Evolutionary conservation across 2,329 filamentous ascomycete species (phyloP), one percentile per base, ranked within the genome.

Genomic region (Aspergillus puulaauensis): DNA sequence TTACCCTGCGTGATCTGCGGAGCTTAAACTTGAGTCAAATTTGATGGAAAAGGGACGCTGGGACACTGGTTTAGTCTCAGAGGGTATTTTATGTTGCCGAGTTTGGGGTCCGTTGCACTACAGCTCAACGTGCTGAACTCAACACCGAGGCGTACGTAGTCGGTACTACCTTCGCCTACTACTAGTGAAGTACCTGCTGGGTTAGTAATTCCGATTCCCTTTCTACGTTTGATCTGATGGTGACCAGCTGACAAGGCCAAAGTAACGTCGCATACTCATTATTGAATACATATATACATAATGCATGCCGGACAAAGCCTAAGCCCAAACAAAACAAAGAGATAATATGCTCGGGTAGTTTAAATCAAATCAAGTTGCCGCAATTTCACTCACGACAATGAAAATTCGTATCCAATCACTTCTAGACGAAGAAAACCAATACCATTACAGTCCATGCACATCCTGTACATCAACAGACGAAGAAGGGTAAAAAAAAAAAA

Each of bases 261-360:
- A 52, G 37, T 48, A 19, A 51, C 46, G 45, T 55, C 24, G 55
- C 59, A 57, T 56, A 62, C 62, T 65, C 64, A 63, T 66, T 66
- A 64, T 55, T 61, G 54, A 43, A 59, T 62, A 61, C 57, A 56
- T 65, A 64, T 64, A 61, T 64, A 63, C 61, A 62, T 63, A 55
- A 54, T 61, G 51, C 61, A 63, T 63, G 54, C 56, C 54, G 51
- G 61, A 59, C 44, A 58, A 48, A 44, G 43, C 57, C 46, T 41
- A 48, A 48, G 27, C 58, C 57, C 45, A 33, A 45, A 48, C 46
- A 41, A 51, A 43, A 49, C 58, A 57, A 21, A 44, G 33, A 59
- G 39, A 15, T 50, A 51, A 54, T n/a, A 50, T 40, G 49, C 37
- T 51, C 33, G 37, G 49, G 41, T 48, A 47, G 27, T 33, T 21